Evolutionary conservation across 208 protist genomes (phyloP).

Genomic region (Trypanosoma caninum): DNA sequence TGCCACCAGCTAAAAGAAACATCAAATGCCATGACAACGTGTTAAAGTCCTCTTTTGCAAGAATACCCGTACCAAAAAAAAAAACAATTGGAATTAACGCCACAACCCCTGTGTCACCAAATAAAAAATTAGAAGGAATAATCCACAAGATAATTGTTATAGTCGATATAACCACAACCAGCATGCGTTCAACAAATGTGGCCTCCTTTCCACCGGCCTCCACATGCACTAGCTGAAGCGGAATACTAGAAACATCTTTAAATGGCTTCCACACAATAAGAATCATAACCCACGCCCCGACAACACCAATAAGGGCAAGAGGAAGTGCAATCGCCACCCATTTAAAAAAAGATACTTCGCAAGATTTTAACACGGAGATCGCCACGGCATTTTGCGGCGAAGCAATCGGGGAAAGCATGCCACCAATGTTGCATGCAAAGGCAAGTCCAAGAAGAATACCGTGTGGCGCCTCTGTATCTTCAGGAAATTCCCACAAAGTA

Average conservation of each 20-base stretch:
- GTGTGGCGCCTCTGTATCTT: constrained; percentile 73
- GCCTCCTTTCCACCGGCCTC: constrained; percentile 46
- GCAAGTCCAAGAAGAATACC: constrained; percentile 90
- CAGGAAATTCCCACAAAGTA: constrained; percentile 85
- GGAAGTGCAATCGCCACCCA: constrained; percentile 86
- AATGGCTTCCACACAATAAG: constrained; percentile 89
- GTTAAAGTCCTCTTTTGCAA: constrained; percentile 92
- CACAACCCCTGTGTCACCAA: constrained; percentile 92
- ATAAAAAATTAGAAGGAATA: constrained; percentile 66
- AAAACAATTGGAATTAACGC: constrained; percentile 90
- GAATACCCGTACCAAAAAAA: constrained; percentile 91
- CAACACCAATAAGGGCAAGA: constrained; percentile 57
- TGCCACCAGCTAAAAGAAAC: constrained; percentile 91
- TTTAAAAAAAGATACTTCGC: constrained; percentile 76
- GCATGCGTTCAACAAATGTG: constrained; percentile 41
- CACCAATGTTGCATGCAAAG: constrained; percentile 93
- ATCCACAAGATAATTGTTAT: constrained; percentile 87
- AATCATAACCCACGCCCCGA: constrained; percentile 72
- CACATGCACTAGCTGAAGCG: constrained; percentile 76
- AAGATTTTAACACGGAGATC: constrained; percentile 71
- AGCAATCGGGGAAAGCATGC: constrained; percentile 93
- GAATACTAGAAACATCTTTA: constrained; percentile 78
- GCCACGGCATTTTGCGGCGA: constrained; percentile 94
- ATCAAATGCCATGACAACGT: constrained; percentile 92
- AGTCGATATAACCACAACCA: constrained; percentile 68